Evolutionary conservation across 2,329 filamentous ascomycete genomes (phyloP).

Genomic region (Scleromitrula shiraiana): DNA sequence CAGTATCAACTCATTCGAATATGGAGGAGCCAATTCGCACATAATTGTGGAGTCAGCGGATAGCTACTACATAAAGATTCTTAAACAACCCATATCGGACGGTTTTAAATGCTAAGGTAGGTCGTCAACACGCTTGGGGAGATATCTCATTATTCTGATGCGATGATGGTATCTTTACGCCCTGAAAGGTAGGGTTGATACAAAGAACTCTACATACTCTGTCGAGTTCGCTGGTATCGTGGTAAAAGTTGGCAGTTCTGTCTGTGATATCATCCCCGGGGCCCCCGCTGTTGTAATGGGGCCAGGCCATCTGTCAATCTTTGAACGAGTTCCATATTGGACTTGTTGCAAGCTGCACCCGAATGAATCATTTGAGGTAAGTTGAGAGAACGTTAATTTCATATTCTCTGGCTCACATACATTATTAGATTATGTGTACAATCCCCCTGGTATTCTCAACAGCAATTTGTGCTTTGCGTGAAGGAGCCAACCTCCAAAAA

Average conservation of each 20-base stretch:
- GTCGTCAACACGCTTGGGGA: background rate
- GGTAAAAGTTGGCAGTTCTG: constrained; percentile 12
- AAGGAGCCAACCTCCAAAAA: constrained; percentile 23
- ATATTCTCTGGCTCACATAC: constrained; percentile 24
- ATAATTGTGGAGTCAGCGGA: too few relatives aligned
- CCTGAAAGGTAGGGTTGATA: constrained; percentile 24
- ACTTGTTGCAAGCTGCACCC: constrained; percentile 19
- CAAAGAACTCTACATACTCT: constrained; percentile 16
- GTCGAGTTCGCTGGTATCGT: constrained; percentile 28
- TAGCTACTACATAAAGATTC: too few relatives aligned
- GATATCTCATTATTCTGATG: constrained; percentile 4
- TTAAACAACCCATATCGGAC: too few relatives aligned
- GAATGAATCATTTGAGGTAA: constrained; percentile 17
- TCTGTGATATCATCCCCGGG: constrained; percentile 12
- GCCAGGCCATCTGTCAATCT: constrained; percentile 19
- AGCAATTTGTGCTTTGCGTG: constrained; percentile 29
- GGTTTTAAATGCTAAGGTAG: background rate
- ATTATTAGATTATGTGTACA: too few relatives aligned
- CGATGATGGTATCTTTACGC: constrained; percentile 19
- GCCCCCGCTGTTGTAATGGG: constrained; percentile 20
- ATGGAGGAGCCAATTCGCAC: too few relatives aligned
- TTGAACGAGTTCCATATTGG: constrained; percentile 23
- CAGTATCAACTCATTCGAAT: too few relatives aligned
- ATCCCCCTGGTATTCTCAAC: too few relatives aligned
- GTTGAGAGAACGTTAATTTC: too few relatives aligned